These are phyloP conservation scores for Pseudopithomyces maydicus DNA, from an alignment of 2,329 filamentous ascomycete species.

Conservation along the genomic window DNA sequence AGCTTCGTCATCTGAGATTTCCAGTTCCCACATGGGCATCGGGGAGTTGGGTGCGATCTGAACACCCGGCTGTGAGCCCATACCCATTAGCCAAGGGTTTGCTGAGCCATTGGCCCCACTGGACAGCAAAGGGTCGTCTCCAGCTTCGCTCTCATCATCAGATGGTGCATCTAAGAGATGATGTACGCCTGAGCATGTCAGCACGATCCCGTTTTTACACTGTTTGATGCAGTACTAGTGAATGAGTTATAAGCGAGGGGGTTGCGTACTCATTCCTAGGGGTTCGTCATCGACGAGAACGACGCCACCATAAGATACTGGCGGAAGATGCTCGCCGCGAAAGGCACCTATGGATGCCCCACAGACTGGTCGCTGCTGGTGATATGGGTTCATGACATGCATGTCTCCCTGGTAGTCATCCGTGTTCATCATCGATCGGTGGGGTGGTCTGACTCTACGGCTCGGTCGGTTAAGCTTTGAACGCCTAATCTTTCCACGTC, in stretches of 20 bases:
- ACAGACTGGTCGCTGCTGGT: slow-evolving; percentile 78
- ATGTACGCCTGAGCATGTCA: slow-evolving; percentile 62
- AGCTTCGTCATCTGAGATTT: slow-evolving; percentile 61
- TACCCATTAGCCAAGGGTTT: slow-evolving; percentile 44
- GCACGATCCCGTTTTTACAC: background rate
- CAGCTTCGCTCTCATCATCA: slow-evolving; percentile 54
- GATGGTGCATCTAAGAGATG: slow-evolving; percentile 82
- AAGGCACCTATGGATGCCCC: slow-evolving; percentile 94
- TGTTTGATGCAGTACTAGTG: background rate
- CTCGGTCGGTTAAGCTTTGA: slow-evolving; percentile 57
- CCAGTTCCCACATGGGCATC: slow-evolving; percentile 47
- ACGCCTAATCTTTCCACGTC: slow-evolving; percentile 69
- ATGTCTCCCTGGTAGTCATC: slow-evolving; percentile 43
- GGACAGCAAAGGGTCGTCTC: slow-evolving; percentile 48
- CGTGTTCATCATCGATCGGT: slow-evolving; percentile 48
- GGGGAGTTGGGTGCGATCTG: slow-evolving; percentile 35
- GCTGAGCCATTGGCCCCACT: slow-evolving; percentile 41
- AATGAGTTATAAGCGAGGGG: too few species aligned
- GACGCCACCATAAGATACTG: slow-evolving; percentile 88
- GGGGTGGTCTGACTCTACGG: slow-evolving; percentile 37
- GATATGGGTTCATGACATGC: slow-evolving; percentile 69
- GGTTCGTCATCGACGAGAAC: slow-evolving; percentile 82
- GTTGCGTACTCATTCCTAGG: slow-evolving; percentile 78
- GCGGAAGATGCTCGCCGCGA: slow-evolving; percentile 82
- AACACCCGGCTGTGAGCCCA: slow-evolving; percentile 42